Evolutionary conservation across 23 red algal genomes (phyloP), one percentile per base, ranked within the genome.

Genomic region (Gracilaria gracilis): DNA sequence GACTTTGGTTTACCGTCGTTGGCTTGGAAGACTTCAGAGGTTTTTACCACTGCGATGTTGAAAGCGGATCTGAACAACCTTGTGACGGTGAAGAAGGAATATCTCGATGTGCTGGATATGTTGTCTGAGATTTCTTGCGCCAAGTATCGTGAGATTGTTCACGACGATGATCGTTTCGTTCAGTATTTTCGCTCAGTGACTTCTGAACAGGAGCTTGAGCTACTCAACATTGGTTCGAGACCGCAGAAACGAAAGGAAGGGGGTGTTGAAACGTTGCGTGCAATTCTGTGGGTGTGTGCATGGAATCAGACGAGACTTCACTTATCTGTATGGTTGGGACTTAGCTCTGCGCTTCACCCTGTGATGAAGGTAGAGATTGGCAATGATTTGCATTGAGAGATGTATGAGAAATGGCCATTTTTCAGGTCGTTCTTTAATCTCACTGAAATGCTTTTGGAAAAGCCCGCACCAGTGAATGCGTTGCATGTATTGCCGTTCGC

Each of bases 261-360:
- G 27, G 97, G 97, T 57, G 97, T 99, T 11, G 97, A 99, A 76
- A 96, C 97, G 16, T 84, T 99, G 47, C 97, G 97, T 23, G 97
- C 97, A 33, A 99, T 99, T 65, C 97, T 94, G 6, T 99, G 97
- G 97, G 85, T 99, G n/a, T 99, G 96, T 92, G 94, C 93, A 0
- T 99, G 97, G 97, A 99, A 87, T 39, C 97, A 99, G 81, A 99
- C 94, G 35, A 84, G 97, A 27, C 86, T 96, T 7, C 97, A 99
- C 49, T 78, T 99, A 23, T 94, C 97, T 4, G 97, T 99, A 1
- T 99, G 97, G 97, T 65, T 99, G 27, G 97, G 97, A 24, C 81
- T 96, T 46, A 94, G 97, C 21, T 77, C 85, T 35, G 97, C 97
- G 0, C 73, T 99, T 15, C 64, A 82, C 21, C 88, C 75, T 35